A percentile compares a stretch with the other conserved stretches of the same genome.
These are phyloP conservation scores for Carex scoparia DNA, from an alignment of 176 grass and related monocot genomes.

Conservation along the genomic window DNA sequence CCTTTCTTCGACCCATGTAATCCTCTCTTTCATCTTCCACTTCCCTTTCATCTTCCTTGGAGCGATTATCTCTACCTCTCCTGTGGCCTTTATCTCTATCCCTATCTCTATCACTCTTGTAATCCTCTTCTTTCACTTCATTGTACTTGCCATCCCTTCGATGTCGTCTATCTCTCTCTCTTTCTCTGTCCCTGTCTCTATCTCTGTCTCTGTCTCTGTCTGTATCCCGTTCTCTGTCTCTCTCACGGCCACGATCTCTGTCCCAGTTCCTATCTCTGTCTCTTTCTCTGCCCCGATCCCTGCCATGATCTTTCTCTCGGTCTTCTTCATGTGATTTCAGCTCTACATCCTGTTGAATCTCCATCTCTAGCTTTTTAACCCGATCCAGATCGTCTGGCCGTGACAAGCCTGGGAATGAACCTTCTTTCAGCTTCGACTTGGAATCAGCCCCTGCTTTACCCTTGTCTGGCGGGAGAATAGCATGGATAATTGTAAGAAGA, in stretches of 20 bases:
- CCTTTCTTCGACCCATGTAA: constrained; percentile 15
- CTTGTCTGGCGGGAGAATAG: constrained; percentile 62
- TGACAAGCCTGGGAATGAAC: constrained; percentile 50
- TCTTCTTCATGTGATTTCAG: not conserved
- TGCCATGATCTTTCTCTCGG: constrained; percentile 22
- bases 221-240: constrained; percentile 17
- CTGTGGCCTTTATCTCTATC: constrained; percentile 3
- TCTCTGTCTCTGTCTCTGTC: constrained; percentile 15
- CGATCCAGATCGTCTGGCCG: constrained; percentile 57
- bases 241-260: constrained; percentile 13
- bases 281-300: constrained; percentile 17
- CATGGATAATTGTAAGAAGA: constrained; percentile 56
- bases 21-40: constrained; percentile 3
- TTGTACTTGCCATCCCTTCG: constrained; percentile 41
- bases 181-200: constrained; percentile 19
- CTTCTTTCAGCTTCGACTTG: constrained; percentile 21
- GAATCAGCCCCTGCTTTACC: not conserved
- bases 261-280: not conserved
- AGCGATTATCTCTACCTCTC: constrained; percentile 25
- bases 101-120: constrained; percentile 16
- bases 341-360: constrained; percentile 65
- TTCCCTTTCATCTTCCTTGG: constrained; percentile 13
- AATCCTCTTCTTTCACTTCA: constrained; percentile 36
- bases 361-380: constrained; percentile 52
- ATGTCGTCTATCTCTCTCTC: constrained; percentile 21